Base-by-base conservation (phyloP, 495 filamentous ascomycete genomes). In the Bombardia bombarda region DNA sequence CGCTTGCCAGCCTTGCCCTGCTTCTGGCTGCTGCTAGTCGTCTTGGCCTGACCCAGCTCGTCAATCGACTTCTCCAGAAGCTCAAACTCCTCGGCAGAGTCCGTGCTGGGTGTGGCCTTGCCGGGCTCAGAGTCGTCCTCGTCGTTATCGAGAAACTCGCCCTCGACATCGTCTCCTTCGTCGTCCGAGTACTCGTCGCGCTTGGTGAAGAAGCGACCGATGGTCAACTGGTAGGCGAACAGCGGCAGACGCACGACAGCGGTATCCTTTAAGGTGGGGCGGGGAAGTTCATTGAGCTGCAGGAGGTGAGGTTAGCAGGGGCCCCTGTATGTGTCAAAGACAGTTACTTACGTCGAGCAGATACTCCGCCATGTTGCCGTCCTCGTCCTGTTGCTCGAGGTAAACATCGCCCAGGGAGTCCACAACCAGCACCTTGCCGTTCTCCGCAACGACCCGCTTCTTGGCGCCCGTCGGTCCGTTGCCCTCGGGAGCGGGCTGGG, bases 351-450 rank as follows among this genome's bases (percentile, higher is more conserved):
- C 75, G 55, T 97, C 90, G 38, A 98, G 77, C 51, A 94, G 62
- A 57, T 79, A 93, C 57, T 97, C 89, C 38, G 82, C 74, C 10
- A 72, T 75, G 20, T 86, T 77, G 26, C 92, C 93, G 6, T 95
- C 84, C 54, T 90, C 88, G 22, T 83, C 83, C 51, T 84, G 80
- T 48, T 95, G 86, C 55, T 96, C 87, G 12, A 98, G 69, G 62
- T 83, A 98, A 19, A 98, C 92, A 57, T 93, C 87, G 6, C 92
- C 92, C 14, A 80, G 67, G 0, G 85, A 85, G 63, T 98, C 92
- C 6, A 98, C 92, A 46, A 98, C 83, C 30, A 97, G 62, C 0
- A 92, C 73, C 66, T 98, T 98, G 32, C 92, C 92, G 57, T 98
- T 98, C 70, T 94, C 84, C 2, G 89, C 90, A 20, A 88, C 75